phyloP scores from a whole-genome alignment of 345 rosid species.

The Aquilaria yunnanensis region DNA sequence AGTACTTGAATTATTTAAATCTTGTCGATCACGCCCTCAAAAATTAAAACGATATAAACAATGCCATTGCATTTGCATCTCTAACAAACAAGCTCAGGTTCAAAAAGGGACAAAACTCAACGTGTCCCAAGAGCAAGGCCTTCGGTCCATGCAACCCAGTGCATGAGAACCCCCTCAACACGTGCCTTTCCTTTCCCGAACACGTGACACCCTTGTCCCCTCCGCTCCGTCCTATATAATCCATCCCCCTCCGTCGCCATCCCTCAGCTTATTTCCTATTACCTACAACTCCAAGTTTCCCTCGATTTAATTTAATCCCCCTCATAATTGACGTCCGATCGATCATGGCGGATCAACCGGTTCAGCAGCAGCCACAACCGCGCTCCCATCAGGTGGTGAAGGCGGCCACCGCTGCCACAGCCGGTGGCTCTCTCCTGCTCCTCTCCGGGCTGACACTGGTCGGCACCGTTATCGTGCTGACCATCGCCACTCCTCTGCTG shows the following conservation, averaged over 20 bases:
- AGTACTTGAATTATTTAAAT: too few species aligned
- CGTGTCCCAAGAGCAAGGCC: conserved; percentile 29
- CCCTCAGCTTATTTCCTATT: background rate
- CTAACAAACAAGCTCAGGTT: background rate
- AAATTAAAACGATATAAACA: too few species aligned
- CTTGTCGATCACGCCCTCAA: too few species aligned
- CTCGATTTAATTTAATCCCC: background rate
- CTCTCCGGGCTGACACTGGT: conserved; percentile 66
- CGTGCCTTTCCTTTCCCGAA: conserved; percentile 21
- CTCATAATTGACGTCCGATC: too few species aligned
- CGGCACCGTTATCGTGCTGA: conserved; percentile 70
- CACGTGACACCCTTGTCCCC: conserved; percentile 19
- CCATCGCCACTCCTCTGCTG: conserved; percentile 75
- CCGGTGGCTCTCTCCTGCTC: conserved; percentile 70
- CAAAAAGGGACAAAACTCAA: conserved; percentile 15
- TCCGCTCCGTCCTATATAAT: conserved; percentile 13
- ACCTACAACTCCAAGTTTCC: background rate
- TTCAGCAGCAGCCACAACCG: conserved; percentile 23
- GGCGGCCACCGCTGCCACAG: conserved; percentile 73
- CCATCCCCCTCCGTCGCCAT: background rate
- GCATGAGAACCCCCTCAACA: conserved; percentile 42
- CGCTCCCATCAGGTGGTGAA: conserved; percentile 58
- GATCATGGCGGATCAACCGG: conserved; percentile 38
- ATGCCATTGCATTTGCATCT: too few species aligned
- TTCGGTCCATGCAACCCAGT: conserved; percentile 31